Conservation (phyloP, 78 protist genomes). For the Dictyostelium discoideum region dicty_2.7 NC_007088.5:719001-719500, state of each 20-base stretch:
- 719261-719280: conserved; percentile 56
- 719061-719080: conserved; percentile 69
- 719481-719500: conserved; percentile 14
- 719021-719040: conserved; percentile 69
- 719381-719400: conserved; percentile 58
- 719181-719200: conserved; percentile 71
- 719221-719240: conserved; percentile 53
- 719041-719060: conserved; percentile 75
- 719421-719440: neutral
- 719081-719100: conserved; percentile 89
- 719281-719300: conserved; percentile 50
- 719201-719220: conserved; percentile 59
- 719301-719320: conserved; percentile 71
- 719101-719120: conserved; percentile 90
- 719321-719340: conserved; percentile 40
- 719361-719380: conserved; percentile 64
- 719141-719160: conserved; percentile 65
- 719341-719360: conserved; percentile 63
- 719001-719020: conserved; percentile 1
- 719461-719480: neutral
- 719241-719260: conserved; percentile 72
- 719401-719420: conserved; percentile 73
- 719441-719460: neutral
- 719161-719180: conserved; percentile 61
- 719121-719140: conserved; percentile 83